Base-by-base conservation (phyloP, 176 grass and related monocot species). In the Bromus sterilis region DNA sequence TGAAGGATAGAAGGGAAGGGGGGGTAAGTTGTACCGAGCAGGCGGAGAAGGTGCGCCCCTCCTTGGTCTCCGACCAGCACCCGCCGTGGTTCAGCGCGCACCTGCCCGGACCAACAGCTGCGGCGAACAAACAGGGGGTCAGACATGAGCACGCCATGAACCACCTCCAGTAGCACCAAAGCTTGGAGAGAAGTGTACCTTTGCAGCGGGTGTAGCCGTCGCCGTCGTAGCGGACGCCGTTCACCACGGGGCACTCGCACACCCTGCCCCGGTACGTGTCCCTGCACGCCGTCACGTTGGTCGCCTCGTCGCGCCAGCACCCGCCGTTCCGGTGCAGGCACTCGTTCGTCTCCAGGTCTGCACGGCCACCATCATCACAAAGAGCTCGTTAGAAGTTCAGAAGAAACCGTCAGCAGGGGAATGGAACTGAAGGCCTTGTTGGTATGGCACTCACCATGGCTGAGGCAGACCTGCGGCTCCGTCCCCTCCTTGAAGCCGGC, bases 261-360 rank as follows among this genome's bases (percentile, higher is more conserved):
- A 99, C 40, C 35, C 96, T 91, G 53, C 96, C 96, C 53, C 96
- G 86, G 66, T 89, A 99, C 63, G 96, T 99, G 86, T 99, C 96
- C 91, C 83, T 89, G 89, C 96, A 99, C 63, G 96, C 93, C 11
- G 96, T 99, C 15, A 87, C 79, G 78, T 99, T 99, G 2, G 90
- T 80, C 10, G 75, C 25, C 31, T 40, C 2, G 56, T 99, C 82
- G 49, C 84, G 71, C 96, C 96, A 99, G 86, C 96, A 99, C 2
- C 96, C 91, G 11, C 93, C 96, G 80, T 95, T 99, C 43, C 85
- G 78, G 48, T 63, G 83, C 44, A 93, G 85, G 70, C 96, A 99
- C 58, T 99, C 77, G 5, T 99, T 90, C 76, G 96, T 99, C 87
- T 99, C 93, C 2, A 99, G 84, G 78, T 88, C 96, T 99, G 72